A percentile compares a stretch with the other conserved stretches of the same genome.
These are phyloP conservation scores for Eutypa lata DNA, from an alignment of 2,329 filamentous ascomycete genomes.

Conservation along the genomic window DNA sequence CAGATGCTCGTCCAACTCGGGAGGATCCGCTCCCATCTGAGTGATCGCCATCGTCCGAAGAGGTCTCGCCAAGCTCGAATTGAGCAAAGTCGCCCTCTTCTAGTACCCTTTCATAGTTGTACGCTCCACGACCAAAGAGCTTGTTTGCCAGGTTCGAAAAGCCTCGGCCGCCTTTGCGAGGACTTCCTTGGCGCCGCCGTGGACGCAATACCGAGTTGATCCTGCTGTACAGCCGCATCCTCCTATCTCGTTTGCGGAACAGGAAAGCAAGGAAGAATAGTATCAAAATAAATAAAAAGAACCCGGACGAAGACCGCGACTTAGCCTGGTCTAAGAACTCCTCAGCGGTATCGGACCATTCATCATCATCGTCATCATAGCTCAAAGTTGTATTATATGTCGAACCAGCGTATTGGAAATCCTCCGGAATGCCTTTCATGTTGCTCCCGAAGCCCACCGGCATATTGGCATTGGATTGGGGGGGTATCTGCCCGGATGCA, in stretches of 20 bases:
- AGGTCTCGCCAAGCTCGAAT: conserved; percentile 72
- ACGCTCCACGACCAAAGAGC: conserved; percentile 57
- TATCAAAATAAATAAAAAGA: conserved; percentile 75
- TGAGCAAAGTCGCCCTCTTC: conserved; percentile 74
- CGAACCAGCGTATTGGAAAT: conserved; percentile 82
- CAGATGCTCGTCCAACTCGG: conserved; percentile 58
- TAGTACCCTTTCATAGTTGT: conserved; percentile 77
- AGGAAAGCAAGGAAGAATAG: conserved; percentile 67
- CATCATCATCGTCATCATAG: conserved; percentile 42
- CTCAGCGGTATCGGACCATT: conserved; percentile 50
- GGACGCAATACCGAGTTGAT: conserved; percentile 42
- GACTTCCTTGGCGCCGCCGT: conserved; percentile 42
- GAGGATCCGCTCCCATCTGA: conserved; percentile 57
- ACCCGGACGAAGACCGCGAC: conserved; percentile 66
- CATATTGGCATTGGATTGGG: conserved; percentile 52
- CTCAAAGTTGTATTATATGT: conserved; percentile 34
- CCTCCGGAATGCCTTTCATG: conserved; percentile 59
- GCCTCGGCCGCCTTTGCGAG: conserved; percentile 43
- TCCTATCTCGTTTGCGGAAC: conserved; percentile 75
- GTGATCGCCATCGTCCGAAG: conserved; percentile 61
- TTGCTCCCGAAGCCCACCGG: conserved; percentile 96
- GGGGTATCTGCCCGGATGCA: conserved; percentile 81
- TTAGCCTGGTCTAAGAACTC: conserved; percentile 65
- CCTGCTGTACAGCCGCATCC: conserved; percentile 58
- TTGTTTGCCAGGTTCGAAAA: conserved; percentile 55